Percentiles rank a stretch among this genome's conserved stretches.
phyloP scores from a whole-genome alignment of 805 yeast genomes.

The Suhomyces sp. region DNA sequence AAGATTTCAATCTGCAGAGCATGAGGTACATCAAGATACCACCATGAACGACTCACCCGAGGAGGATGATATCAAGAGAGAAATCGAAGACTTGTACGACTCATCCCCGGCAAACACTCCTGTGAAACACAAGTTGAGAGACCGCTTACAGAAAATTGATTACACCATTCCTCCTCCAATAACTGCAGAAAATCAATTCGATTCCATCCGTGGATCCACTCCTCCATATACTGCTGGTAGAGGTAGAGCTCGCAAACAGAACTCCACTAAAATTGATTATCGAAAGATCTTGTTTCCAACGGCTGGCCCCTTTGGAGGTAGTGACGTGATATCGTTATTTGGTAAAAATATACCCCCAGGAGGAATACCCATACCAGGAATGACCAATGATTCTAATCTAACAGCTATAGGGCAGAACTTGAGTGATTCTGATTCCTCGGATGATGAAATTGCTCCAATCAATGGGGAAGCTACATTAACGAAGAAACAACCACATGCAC shows the following conservation, averaged over 20 bases:
- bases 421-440: slow-evolving; percentile 61
- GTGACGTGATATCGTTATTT: slow-evolving; percentile 83
- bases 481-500: slow-evolving; percentile 23
- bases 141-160: slow-evolving; percentile 60
- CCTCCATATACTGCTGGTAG: slow-evolving; percentile 33
- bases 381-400: slow-evolving; percentile 24
- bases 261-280: slow-evolving; percentile 43
- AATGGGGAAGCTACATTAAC: slow-evolving; percentile 40
- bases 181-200: slow-evolving; percentile 38
- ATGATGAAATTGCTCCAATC: slow-evolving; percentile 53
- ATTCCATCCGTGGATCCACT: slow-evolving; percentile 11
- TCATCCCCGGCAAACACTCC: slow-evolving; percentile 54
- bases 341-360: slow-evolving; percentile 63
- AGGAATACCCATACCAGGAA: slow-evolving; percentile 40
- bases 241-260: slow-evolving; percentile 34
- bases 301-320: slow-evolving; percentile 97
- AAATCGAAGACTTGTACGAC: slow-evolving; percentile 63
- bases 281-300: slow-evolving; percentile 83
- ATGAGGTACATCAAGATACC: slow-evolving; percentile 7
- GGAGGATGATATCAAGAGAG: slow-evolving; percentile 53
- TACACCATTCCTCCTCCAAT: slow-evolving; percentile 85
- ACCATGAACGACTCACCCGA: slow-evolving; percentile 21
- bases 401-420: slow-evolving; percentile 35
- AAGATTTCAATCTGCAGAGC: slow-evolving; percentile 5
- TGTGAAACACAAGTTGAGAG: slow-evolving; percentile 41